Conservation (phyloP, 2,329 filamentous ascomycete species). For the Simplicillium sp. region DNA sequence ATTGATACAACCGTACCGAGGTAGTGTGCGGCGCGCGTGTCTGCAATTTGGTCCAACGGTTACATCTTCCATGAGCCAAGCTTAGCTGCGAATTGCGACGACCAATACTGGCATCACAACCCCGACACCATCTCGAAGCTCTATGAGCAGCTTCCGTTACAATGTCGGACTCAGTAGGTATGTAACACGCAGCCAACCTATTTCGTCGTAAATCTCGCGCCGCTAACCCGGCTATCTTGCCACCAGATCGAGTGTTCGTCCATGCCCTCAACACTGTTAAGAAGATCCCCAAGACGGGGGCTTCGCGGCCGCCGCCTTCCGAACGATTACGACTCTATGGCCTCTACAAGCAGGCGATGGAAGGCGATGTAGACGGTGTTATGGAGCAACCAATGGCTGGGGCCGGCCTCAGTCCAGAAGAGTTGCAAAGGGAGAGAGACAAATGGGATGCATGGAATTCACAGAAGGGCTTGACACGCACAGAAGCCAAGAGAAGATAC, state of each 20-base stretch:
- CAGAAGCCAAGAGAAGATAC: slow-evolving; percentile 89
- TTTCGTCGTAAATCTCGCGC: background rate
- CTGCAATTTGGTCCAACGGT: too few relatives aligned
- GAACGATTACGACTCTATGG: slow-evolving; percentile 92
- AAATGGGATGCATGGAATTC: slow-evolving; percentile 95
- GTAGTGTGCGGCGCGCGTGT: background rate
- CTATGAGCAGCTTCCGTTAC: slow-evolving; percentile 3
- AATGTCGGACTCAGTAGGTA: slow-evolving; percentile 29
- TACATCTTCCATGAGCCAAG: too few relatives aligned
- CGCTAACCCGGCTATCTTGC: slow-evolving; percentile 5
- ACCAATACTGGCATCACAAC: background rate
- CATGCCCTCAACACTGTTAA: slow-evolving; percentile 98
- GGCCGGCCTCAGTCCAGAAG: slow-evolving; percentile 37
- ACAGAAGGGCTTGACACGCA: slow-evolving; percentile 73
- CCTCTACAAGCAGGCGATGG: slow-evolving; percentile 98
- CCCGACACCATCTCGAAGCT: background rate
- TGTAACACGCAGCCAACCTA: slow-evolving; percentile 3
- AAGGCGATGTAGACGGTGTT: slow-evolving; percentile 90
- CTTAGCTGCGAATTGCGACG: background rate
- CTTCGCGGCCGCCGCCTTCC: slow-evolving; percentile 72
- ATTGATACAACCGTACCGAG: slow-evolving; percentile 7
- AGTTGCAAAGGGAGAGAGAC: slow-evolving; percentile 49
- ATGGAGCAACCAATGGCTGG: slow-evolving; percentile 67
- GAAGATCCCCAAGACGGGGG: slow-evolving; percentile 89
- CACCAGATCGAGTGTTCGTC: slow-evolving; percentile 88